phyloP scores from a whole-genome alignment of 1,284 basidiomycete species.

The Polyporus tsugae region DNA sequence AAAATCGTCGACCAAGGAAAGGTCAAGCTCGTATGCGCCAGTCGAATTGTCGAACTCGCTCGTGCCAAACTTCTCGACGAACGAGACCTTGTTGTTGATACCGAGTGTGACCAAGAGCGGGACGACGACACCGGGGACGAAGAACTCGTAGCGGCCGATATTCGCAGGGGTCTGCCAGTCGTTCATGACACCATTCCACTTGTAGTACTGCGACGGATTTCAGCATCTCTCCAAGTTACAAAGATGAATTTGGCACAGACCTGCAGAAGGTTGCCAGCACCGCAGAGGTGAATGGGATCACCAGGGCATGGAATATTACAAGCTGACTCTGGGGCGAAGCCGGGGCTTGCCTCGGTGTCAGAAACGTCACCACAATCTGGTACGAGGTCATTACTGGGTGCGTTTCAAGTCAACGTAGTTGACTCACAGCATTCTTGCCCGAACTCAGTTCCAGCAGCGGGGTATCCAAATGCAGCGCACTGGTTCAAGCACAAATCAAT shows the following conservation, averaged over 20 bases:
- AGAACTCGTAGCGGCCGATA: conserved; percentile 75
- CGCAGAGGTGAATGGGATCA: conserved; percentile 71
- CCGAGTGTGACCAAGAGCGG: conserved; percentile 78
- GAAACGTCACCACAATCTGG: conserved; percentile 73
- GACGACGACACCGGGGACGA: conserved; percentile 69
- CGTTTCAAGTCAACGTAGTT: not conserved
- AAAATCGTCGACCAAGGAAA: conserved; percentile 63
- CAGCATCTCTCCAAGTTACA: not conserved
- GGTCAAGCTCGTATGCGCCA: conserved; percentile 79
- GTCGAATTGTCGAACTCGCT: conserved; percentile 69
- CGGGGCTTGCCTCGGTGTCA: conserved; percentile 53
- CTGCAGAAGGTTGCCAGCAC: conserved; percentile 51
- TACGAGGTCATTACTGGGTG: not conserved
- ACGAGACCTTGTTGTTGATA: conserved; percentile 79
- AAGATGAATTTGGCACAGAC: conserved; percentile 27
- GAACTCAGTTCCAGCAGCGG: conserved; percentile 69
- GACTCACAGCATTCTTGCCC: conserved; percentile 71
- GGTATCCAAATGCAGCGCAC: conserved; percentile 71
- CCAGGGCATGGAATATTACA: conserved; percentile 71
- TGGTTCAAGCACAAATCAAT: conserved; percentile 67
- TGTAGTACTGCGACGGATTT: conserved; percentile 46
- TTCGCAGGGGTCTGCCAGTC: conserved; percentile 70
- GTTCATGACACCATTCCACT: conserved; percentile 65
- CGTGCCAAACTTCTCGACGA: conserved; percentile 72
- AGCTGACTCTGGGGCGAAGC: conserved; percentile 54